phyloP scores from a whole-genome alignment of 352 stramenopile species.

The Pythium rishiriense region DNA sequence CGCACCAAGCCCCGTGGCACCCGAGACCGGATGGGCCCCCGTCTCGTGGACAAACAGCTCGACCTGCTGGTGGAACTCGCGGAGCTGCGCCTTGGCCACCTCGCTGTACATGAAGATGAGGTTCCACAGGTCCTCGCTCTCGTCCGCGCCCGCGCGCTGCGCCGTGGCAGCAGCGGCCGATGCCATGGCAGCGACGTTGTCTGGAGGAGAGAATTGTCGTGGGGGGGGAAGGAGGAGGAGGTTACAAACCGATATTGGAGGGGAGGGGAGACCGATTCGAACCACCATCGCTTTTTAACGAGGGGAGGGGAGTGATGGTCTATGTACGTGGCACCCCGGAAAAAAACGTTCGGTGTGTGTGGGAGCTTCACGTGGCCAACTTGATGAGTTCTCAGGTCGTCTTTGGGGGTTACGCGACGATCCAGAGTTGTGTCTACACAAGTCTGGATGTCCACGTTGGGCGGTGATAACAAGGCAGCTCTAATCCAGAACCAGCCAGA shows the following conservation, averaged over 20 bases:
- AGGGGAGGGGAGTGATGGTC: not conserved
- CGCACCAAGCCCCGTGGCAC: constrained; percentile 20
- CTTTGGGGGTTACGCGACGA: not conserved
- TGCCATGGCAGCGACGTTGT: not conserved
- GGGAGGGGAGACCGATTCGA: not conserved
- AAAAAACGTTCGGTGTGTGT: not conserved
- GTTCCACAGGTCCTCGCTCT: constrained; percentile 43
- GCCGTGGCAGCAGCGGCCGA: not conserved
- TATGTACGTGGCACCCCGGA: not conserved
- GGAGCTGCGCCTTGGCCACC: constrained; percentile 40
- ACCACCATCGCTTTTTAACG: not conserved
- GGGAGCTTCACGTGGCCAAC: constrained; percentile 12
- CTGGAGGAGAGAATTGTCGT: too few relatives aligned
- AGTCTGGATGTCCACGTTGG: not conserved
- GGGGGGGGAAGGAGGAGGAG: not conserved
- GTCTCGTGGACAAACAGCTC: constrained; percentile 66
- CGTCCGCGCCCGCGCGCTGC: constrained; percentile 6
- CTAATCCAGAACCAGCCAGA: constrained; percentile 23
- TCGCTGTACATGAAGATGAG: constrained; percentile 62
- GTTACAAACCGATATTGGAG: not conserved
- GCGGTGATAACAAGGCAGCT: not conserved
- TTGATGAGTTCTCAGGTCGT: constrained; percentile 1
- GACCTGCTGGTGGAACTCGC: constrained; percentile 66
- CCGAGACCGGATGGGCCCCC: constrained; percentile 45
- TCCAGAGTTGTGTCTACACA: not conserved